These are phyloP conservation scores for Malbranchea cinnamomea DNA, from an alignment of 2,329 filamentous ascomycete species.

Conservation along the genomic window DNA sequence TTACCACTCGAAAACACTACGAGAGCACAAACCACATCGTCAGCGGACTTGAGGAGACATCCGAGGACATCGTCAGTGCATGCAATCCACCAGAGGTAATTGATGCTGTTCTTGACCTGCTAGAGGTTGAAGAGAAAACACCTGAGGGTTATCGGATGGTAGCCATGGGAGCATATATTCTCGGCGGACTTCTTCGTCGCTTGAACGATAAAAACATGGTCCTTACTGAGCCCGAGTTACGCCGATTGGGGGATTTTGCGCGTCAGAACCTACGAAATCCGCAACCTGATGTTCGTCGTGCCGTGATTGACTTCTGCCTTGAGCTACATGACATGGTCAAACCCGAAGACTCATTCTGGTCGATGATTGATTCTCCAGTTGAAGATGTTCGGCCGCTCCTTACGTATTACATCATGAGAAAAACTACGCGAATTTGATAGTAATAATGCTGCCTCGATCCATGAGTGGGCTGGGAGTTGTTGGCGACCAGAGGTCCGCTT, in stretches of 20 bases:
- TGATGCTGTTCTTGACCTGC: constrained; percentile 20
- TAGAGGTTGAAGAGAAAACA: constrained; percentile 18
- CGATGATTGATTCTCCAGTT: constrained; percentile 16
- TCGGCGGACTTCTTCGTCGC: constrained; percentile 16
- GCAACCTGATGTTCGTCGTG: constrained; percentile 24
- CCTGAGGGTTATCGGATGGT: constrained; percentile 20
- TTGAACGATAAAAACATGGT: constrained; percentile 12
- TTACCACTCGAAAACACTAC: constrained; percentile 24
- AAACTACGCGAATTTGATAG: constrained; percentile 2
- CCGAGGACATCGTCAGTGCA: constrained; percentile 20
- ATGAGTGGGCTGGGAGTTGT: no score
- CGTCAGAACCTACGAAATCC: constrained; percentile 18
- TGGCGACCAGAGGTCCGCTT: no score
- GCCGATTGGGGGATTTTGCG: constrained; percentile 21
- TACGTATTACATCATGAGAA: constrained; percentile 21
- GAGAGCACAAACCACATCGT: constrained; percentile 26
- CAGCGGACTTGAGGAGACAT: constrained; percentile 24
- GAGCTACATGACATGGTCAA: constrained; percentile 15
- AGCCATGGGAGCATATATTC: constrained; percentile 20
- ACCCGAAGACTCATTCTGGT: constrained; percentile 16
- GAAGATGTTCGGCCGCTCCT: constrained; percentile 21
- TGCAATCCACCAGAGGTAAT: constrained; percentile 17
- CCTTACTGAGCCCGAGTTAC: constrained; percentile 10
- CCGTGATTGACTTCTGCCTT: constrained; percentile 22
- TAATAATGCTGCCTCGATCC: not conserved